phyloP scores from a whole-genome alignment of 139 green algal genomes.

The Closterium sp. region DNA sequence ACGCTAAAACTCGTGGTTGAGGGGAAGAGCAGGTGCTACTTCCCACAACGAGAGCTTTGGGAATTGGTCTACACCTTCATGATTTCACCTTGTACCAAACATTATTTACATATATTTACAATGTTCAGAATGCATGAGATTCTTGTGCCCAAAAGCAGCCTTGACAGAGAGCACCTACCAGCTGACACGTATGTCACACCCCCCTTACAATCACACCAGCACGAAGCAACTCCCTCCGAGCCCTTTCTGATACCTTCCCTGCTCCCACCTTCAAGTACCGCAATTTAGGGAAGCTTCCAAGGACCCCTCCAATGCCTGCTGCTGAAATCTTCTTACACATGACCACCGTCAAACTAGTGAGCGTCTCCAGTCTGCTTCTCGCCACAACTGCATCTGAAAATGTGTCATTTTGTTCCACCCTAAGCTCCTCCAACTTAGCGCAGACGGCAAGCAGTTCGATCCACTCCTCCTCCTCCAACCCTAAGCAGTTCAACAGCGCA shows the following conservation, averaged over 20 bases:
- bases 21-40: no score
- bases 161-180: not conserved
- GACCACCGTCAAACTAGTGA: not conserved
- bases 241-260: not conserved
- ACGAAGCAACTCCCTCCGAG: not conserved
- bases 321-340: not conserved
- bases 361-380: not conserved
- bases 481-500: not conserved
- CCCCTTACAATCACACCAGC: not conserved
- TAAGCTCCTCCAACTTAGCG: not conserved
- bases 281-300: not conserved
- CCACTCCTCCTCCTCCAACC: not conserved
- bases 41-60: no score
- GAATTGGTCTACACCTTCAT: no score
- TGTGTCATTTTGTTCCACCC: not conserved
- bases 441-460: not conserved
- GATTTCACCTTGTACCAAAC: no score
- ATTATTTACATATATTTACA: no score
- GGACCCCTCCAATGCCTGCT: not conserved
- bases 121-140: no score
- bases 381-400: not conserved
- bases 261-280: not conserved
- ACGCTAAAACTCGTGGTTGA: no score
- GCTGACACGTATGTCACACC: not conserved
- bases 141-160: not conserved